Conservation (phyloP, 352 stramenopile genomes). For the Nothophytophthora sp. region DNA sequence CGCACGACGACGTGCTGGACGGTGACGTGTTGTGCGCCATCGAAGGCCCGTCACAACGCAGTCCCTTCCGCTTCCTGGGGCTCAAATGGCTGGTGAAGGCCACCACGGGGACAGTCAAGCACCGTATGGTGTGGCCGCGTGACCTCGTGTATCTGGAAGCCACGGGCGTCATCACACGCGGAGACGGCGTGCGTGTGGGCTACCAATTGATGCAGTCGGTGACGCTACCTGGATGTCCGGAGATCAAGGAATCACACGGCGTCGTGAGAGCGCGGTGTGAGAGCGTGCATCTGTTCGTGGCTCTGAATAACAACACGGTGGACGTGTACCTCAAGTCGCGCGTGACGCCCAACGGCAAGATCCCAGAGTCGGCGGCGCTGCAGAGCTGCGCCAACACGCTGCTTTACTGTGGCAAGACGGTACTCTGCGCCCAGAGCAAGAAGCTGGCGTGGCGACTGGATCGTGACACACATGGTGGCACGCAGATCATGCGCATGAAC, state of each 20-base stretch:
- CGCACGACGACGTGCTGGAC: constrained; percentile 51
- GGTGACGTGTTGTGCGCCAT: constrained; percentile 59
- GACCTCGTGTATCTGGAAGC: constrained; percentile 75
- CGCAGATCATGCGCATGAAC: constrained; percentile 16
- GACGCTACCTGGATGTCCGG: constrained; percentile 32
- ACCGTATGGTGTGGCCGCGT: constrained; percentile 36
- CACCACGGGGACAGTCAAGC: constrained; percentile 38
- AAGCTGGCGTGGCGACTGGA: constrained; percentile 50
- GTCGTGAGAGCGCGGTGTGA: constrained; percentile 39
- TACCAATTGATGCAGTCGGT: constrained; percentile 76
- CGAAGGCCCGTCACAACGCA: constrained; percentile 46
- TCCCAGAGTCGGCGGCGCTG: constrained; percentile 28
- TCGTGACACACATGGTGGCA: constrained; percentile 16
- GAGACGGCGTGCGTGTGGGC: constrained; percentile 53
- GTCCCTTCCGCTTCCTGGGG: constrained; percentile 66
- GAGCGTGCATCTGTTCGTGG: constrained; percentile 45
- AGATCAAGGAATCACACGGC: constrained; percentile 32
- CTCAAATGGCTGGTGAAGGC: constrained; percentile 74
- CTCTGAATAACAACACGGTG: constrained; percentile 25
- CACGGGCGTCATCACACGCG: constrained; percentile 52
- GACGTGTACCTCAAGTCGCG: constrained; percentile 43
- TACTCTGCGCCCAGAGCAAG: constrained; percentile 52
- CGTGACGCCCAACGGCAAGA: constrained; percentile 29
- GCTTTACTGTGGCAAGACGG: constrained; percentile 41
- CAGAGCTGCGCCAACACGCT: constrained; percentile 38